Percentiles rank a stretch among this genome's conserved stretches.
Conservation (phyloP, 345 rosid genomes). For the Turritis glabra region DNA sequence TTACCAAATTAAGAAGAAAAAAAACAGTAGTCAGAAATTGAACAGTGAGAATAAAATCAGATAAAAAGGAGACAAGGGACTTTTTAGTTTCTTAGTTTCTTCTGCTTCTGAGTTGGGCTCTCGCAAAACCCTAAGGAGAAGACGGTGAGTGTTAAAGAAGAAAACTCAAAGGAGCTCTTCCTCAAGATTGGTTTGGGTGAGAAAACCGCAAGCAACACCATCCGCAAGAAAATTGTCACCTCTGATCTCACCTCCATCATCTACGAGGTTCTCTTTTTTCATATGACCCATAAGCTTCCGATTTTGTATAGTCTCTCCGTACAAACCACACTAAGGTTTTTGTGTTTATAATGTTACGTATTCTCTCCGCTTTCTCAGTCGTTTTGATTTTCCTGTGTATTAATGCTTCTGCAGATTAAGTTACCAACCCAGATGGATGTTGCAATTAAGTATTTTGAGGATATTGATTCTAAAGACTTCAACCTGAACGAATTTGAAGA, state of each 20-base stretch:
- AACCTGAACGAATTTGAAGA: constrained; percentile 71
- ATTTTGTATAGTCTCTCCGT: too few species aligned
- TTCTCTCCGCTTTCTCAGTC: too few species aligned
- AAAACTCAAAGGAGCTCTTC: constrained; percentile 54
- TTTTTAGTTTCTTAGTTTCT: too few species aligned
- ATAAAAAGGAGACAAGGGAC: too few species aligned
- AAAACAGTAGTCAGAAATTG: too few species aligned
- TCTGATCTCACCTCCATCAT: constrained; percentile 71
- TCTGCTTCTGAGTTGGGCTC: too few species aligned
- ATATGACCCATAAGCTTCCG: too few species aligned
- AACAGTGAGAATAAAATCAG: too few species aligned
- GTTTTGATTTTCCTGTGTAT: background rate
- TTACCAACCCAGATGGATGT: constrained; percentile 82
- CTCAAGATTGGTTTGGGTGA: constrained; percentile 79
- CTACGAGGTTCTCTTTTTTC: constrained; percentile 51
- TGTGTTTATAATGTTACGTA: too few species aligned
- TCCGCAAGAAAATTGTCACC: constrained; percentile 75
- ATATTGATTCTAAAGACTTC: constrained; percentile 52
- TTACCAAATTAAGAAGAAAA: too few species aligned
- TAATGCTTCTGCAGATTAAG: constrained; percentile 59
- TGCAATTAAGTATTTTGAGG: constrained; percentile 58
- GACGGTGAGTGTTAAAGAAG: constrained; percentile 33
- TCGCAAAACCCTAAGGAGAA: too few species aligned
- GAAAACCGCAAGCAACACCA: constrained; percentile 58
- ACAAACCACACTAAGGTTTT: too few species aligned